A percentile compares a stretch with the other conserved stretches of the same genome.
These are phyloP conservation scores for Hypericum perforatum DNA, from an alignment of 345 rosid species.

Conservation along the genomic window DNA sequence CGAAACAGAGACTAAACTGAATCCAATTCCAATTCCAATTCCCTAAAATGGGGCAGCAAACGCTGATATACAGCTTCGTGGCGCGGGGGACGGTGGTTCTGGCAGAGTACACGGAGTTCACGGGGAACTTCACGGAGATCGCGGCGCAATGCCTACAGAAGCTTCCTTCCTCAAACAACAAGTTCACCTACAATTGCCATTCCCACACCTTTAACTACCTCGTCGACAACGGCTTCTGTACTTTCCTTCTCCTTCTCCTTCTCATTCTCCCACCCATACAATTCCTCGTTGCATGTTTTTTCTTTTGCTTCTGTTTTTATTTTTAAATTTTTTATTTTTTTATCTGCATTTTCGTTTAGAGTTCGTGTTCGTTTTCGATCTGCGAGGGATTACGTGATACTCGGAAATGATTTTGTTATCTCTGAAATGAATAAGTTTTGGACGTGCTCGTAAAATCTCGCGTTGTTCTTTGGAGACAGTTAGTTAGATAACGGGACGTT, in stretches of 20 bases:
- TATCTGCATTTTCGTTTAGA: too few species aligned
- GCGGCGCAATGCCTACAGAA: conserved; percentile 28
- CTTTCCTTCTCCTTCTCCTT: too few species aligned
- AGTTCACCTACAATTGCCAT: conserved; percentile 25
- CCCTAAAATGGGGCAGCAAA: conserved; percentile 24
- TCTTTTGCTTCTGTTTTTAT: too few species aligned
- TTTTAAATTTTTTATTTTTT: neutral
- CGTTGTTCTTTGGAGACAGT: too few species aligned
- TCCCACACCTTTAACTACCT: conserved; percentile 29
- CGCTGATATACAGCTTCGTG: conserved; percentile 26
- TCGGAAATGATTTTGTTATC: neutral
- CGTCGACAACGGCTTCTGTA: conserved; percentile 28
- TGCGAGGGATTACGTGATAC: too few species aligned
- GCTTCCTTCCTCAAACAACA: conserved; percentile 21
- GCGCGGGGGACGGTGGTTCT: conserved; percentile 24
- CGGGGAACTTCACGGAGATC: conserved; percentile 20
- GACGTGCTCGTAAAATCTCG: too few species aligned
- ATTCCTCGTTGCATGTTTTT: neutral
- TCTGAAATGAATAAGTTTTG: too few species aligned
- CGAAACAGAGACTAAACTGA: too few species aligned
- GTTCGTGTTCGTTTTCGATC: too few species aligned
- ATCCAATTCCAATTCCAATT: too few species aligned
- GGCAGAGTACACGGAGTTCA: conserved; percentile 23
- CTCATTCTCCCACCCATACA: too few species aligned
- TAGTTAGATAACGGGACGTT: too few species aligned